Evolutionary conservation across 1,139 yeast genomes (phyloP), one percentile per base, ranked within the genome.

Genomic region (Lodderomyces metapsilosis): DNA sequence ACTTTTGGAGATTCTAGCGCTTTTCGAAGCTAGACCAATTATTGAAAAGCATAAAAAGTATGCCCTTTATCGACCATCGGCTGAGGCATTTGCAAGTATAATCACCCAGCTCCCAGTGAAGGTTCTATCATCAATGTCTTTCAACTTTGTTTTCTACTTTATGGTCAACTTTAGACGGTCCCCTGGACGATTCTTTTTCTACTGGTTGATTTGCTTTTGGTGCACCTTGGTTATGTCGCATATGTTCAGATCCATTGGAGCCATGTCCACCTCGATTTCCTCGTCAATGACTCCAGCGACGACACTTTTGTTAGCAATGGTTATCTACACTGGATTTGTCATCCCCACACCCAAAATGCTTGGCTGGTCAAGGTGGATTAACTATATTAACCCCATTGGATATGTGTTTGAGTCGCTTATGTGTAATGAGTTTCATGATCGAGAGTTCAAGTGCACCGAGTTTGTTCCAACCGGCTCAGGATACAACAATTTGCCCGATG

Each of bases 201-300:
- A 77, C 57, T 78, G 72, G 67, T 58, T 78, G 46, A 50, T 58
- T 42, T 53, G 56, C 42, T 56, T 79, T 42, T 60, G 71, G 47
- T 60, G 76, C 56, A 67, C 79, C 24, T 60, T 80, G 45, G 67
- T 72, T 23, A 76, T 82, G 72, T 71, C 82, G 2, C 77, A 78
- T 50, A 65, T 80, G 47, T 83, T 82, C 63, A 74, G 82, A 52
- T 64, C 79, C 42, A 68, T 83, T 55, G 85, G 88, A 35, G 73
- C 84, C 21, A 55, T 74, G 30, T 71, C 82, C 22, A 76, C 71
- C 32, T 70, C 78, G 37, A 67, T 79, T 44, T 72, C 78, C n/a
- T 71, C 76, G 43, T 87, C 88, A 13, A 77, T 79, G 65, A 77
- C 84, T 24, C 66, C 82, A 38, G 84, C 84, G 44, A 80, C 84